Base-by-base conservation (phyloP, 2,329 filamentous ascomycete species). In the Pestalotiopsis fici region DNA sequence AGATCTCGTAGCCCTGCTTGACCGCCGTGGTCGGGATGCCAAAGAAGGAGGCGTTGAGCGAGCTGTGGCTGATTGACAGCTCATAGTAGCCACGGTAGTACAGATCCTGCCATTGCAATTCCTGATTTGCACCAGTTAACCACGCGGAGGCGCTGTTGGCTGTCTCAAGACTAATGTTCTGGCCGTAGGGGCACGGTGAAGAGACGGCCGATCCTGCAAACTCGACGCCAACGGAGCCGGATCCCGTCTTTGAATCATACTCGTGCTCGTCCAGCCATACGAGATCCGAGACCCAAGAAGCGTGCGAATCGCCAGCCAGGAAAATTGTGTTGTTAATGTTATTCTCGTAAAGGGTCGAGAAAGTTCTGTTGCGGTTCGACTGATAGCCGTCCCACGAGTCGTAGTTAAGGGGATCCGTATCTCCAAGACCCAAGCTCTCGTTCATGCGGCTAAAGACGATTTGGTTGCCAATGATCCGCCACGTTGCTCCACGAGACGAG, bases 391-490 rank as follows among this genome's bases (percentile, higher is more conserved):
- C 81, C 77, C 75, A 78, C 13, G 74, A 71, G 72, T 91, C 89
- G 71, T 86, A 85, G 74, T 90, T 83, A 37, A 86, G 75, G 1
- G 81, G 79, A 61, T 79, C 75, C 15, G 77, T 74, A 43, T 71
- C 66, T 1, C 78, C 75, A 13, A 74, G 69, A 9, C 72, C 71
- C 28, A 71, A 37, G 59, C 75, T 77, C 68, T 73, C 57, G 72
- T 83, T 79, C 59, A 80, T 75, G 27, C 78, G 73, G 43, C 73
- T 76, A 77, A 93, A 92, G 65, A 93, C 80, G 39, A 91, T 87
- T 75, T 93, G 91, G 39, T 88, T 91, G 11, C 91, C 91, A 54
- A 94, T 85, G 15, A 94, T 75, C 59, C 91, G 84, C 92, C 91
- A 94, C 0, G 86, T 84, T 0, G 91, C 88, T 21, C 88, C 89